Evolutionary conservation across 2,329 filamentous ascomycete genomes (phyloP).

Genomic region (Venturia asperata): DNA sequence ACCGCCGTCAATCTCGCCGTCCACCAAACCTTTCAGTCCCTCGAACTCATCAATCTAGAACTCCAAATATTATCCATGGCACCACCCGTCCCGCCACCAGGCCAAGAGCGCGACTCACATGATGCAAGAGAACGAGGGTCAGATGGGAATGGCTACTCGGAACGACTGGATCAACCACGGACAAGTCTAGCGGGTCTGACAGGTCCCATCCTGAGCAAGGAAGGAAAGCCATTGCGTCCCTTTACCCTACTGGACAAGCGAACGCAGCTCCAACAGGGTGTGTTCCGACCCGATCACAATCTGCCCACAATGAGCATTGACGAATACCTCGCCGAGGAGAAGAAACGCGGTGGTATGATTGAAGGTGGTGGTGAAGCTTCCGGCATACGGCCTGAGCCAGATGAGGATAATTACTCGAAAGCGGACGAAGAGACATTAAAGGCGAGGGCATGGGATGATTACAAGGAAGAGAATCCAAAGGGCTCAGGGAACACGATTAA

Average conservation of each 20-base stretch:
- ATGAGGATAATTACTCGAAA: conserved; percentile 86
- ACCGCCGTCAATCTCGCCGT: conserved; percentile 65
- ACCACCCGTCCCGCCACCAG: conserved; percentile 45
- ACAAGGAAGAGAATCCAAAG: conserved; percentile 78
- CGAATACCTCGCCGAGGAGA: conserved; percentile 92
- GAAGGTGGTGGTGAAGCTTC: conserved; percentile 80
- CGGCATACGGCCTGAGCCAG: conserved; percentile 59
- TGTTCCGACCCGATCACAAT: conserved; percentile 87
- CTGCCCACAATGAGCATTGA: conserved; percentile 97
- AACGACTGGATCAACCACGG: conserved; percentile 63
- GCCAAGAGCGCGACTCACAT: conserved; percentile 38
- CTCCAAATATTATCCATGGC: conserved; percentile 72
- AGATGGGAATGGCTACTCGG: conserved; percentile 53
- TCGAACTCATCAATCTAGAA: conserved; percentile 85
- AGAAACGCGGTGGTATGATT: conserved; percentile 75
- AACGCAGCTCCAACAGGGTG: conserved; percentile 66
- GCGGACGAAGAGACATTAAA: conserved; percentile 89
- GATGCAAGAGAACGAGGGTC: conserved; percentile 28
- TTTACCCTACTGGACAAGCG: conserved; percentile 79
- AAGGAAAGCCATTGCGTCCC: conserved; percentile 80
- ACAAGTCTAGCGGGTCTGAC: conserved; percentile 38
- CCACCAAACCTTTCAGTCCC: conserved; percentile 73
- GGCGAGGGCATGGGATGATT: conserved; percentile 92
- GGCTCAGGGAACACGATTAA: conserved; percentile 79
- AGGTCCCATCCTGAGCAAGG: conserved; percentile 67